Conservation (phyloP, 257 asterid genomes). For the Buddleja alternifolia region DNA sequence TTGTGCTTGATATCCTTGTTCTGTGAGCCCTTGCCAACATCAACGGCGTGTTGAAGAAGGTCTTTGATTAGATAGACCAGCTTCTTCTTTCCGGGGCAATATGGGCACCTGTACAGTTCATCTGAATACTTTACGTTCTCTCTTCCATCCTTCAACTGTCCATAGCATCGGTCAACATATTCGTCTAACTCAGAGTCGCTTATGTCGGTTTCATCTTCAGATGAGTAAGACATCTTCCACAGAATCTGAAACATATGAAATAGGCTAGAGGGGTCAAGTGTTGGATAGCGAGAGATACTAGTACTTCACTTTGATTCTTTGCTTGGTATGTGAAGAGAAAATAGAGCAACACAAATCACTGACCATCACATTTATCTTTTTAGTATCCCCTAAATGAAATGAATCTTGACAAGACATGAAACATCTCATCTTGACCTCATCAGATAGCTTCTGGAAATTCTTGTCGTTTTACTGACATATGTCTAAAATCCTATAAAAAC, state of each 20-base stretch:
- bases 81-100: slow-evolving; percentile 69
- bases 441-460: not conserved
- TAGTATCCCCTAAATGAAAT: not conserved
- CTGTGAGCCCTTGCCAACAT: slow-evolving; percentile 48
- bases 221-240: slow-evolving; percentile 51
- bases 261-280: not conserved
- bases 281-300: not conserved
- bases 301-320: not conserved
- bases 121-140: slow-evolving; percentile 39
- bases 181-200: slow-evolving; percentile 69
- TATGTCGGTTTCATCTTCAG: slow-evolving; percentile 67
- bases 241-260: slow-evolving; percentile 25
- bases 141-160: slow-evolving; percentile 40
- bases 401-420: not conserved
- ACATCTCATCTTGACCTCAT: not conserved
- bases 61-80: slow-evolving; percentile 47
- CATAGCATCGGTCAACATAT: slow-evolving; percentile 51
- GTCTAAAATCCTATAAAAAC: no score
- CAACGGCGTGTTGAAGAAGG: slow-evolving; percentile 58
- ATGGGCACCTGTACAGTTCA: slow-evolving; percentile 52
- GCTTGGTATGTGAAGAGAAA: not conserved
- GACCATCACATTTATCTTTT: not conserved
- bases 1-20: slow-evolving; percentile 49
- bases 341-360: not conserved
- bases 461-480: not conserved